These are phyloP conservation scores for Pelargonium nanum DNA, from an alignment of 345 rosid species.

Conservation along the genomic window DNA sequence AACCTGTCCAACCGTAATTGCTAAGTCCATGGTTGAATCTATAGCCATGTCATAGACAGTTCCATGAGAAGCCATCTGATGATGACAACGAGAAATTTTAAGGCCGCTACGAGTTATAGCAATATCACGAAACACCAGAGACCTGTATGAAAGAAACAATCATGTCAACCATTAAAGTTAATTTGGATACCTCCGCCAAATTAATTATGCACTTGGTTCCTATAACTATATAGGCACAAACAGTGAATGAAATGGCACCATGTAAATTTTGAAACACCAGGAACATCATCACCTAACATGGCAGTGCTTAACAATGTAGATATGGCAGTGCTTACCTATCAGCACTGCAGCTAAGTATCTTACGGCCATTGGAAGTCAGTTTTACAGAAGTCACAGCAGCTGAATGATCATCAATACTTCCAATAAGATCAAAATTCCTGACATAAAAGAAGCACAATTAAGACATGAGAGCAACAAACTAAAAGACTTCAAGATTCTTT, in stretches of 20 bases:
- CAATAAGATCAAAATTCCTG: constrained; percentile 68
- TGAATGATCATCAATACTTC: constrained; percentile 51
- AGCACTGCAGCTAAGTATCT: constrained; percentile 65
- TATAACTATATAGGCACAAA: constrained; percentile 2
- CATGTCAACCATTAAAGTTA: constrained; percentile 4
- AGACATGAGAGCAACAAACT: constrained; percentile 11
- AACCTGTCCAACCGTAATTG: constrained; percentile 79
- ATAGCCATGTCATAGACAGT: constrained; percentile 72
- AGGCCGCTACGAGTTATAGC: constrained; percentile 23
- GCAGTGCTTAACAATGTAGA: neutral
- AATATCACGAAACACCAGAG: constrained; percentile 54
- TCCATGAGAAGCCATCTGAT: constrained; percentile 62
- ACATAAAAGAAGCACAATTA: constrained; percentile 15
- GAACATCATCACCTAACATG: neutral
- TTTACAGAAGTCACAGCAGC: constrained; percentile 72
- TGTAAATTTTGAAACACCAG: neutral
- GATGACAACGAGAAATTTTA: constrained; percentile 43
- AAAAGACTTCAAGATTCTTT: constrained; percentile 6
- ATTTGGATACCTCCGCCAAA: neutral
- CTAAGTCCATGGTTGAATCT: constrained; percentile 52
- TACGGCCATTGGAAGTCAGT: constrained; percentile 42
- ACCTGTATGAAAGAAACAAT: constrained; percentile 31
- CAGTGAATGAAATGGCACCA: neutral
- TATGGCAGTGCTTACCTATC: constrained; percentile 45
- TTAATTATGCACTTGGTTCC: constrained; percentile 3